phyloP scores from a whole-genome alignment of 1,284 basidiomycete species.

The Takashimella koratensis region DNA sequence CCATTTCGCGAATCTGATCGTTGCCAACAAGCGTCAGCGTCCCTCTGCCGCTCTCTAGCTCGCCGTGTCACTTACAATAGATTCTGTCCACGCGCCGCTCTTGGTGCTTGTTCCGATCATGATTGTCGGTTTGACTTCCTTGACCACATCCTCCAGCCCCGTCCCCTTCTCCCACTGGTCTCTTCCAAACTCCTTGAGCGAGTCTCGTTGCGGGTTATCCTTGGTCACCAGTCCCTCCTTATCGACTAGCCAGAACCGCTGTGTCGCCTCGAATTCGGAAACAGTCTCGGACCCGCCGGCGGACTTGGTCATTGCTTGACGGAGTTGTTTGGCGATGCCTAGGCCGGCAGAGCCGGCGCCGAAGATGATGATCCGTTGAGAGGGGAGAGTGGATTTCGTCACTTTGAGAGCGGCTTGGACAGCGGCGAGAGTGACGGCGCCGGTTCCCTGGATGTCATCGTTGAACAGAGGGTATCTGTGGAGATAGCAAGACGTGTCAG shows the following conservation, averaged over 20 bases:
- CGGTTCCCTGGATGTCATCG: slow-evolving; percentile 77
- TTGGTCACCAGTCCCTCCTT: slow-evolving; percentile 48
- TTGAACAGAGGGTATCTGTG: slow-evolving; percentile 55
- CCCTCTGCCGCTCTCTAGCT: background rate
- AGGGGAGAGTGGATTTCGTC: slow-evolving; percentile 60
- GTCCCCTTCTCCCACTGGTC: slow-evolving; percentile 52
- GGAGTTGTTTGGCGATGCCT: background rate
- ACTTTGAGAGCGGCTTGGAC: slow-evolving; percentile 66
- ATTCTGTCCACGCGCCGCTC: slow-evolving; percentile 72
- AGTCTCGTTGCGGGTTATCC: slow-evolving; percentile 55
- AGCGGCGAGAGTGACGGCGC: slow-evolving; percentile 73
- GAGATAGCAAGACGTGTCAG: background rate
- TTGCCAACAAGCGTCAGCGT: background rate
- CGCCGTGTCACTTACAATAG: slow-evolving; percentile 55
- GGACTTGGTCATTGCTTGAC: background rate
- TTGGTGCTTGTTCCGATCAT: slow-evolving; percentile 78
- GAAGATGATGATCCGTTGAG: slow-evolving; percentile 66
- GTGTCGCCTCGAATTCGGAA: slow-evolving; percentile 58
- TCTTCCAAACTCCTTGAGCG: slow-evolving; percentile 55
- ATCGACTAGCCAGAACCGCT: slow-evolving; percentile 61
- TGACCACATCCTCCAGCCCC: slow-evolving; percentile 63
- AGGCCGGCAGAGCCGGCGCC: slow-evolving; percentile 66
- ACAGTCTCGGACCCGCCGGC: slow-evolving; percentile 27
- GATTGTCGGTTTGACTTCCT: slow-evolving; percentile 64
- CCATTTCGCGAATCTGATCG: slow-evolving; percentile 60